phyloP scores from a whole-genome alignment of 2,329 filamentous ascomycete species.

The Talaromyces sp. region DNA sequence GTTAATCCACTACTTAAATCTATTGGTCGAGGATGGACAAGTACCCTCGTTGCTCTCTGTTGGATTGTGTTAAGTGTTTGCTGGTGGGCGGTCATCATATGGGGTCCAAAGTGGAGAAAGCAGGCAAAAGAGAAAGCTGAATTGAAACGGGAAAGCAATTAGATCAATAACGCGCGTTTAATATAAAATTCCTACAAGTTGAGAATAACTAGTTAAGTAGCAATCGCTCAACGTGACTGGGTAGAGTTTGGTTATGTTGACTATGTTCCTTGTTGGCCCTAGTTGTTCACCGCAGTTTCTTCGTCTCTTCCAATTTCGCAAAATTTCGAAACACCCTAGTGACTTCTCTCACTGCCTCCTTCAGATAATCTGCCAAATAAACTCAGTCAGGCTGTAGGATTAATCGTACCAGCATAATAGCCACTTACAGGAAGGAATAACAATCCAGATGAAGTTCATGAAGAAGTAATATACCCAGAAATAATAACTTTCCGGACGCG shows the following conservation, averaged over 20 bases:
- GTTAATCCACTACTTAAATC: conserved; percentile 22
- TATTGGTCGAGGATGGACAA: conserved; percentile 28
- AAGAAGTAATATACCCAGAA: neutral
- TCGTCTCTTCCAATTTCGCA: neutral
- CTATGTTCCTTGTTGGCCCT: neutral
- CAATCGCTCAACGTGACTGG: too few species aligned
- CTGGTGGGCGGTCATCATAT: conserved; percentile 21
- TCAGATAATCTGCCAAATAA: neutral
- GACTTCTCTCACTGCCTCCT: neutral
- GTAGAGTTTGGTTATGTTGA: too few species aligned
- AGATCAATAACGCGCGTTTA: neutral
- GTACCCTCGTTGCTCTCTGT: conserved; percentile 21
- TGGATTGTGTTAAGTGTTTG: conserved; percentile 23
- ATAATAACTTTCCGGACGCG: neutral
- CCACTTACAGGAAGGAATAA: neutral
- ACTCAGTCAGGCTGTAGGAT: neutral
- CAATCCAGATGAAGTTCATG: neutral
- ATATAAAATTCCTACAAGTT: neutral
- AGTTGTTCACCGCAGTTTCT: neutral
- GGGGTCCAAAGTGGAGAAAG: conserved; percentile 19
- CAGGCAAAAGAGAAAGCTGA: neutral
- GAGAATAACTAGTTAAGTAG: too few species aligned
- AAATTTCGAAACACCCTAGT: neutral
- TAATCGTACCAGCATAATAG: neutral
- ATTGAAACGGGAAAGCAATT: neutral